phyloP scores from a whole-genome alignment of 1,284 basidiomycete genomes.

The Rhizoctonia solani region DNA sequence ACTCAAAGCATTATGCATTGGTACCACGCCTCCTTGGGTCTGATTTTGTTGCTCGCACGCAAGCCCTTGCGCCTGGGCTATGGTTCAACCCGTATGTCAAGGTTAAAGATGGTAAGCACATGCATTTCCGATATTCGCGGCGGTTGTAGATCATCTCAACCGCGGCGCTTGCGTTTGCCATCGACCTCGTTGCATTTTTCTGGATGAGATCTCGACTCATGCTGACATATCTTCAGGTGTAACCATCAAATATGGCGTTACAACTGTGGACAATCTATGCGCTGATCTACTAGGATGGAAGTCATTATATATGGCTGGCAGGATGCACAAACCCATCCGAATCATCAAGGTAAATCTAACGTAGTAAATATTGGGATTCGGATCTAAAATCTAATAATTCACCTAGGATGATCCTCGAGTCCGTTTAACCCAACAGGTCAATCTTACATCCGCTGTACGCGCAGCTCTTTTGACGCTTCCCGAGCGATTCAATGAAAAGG shows the following conservation, averaged over 20 bases:
- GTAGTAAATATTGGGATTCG: constrained; percentile 10
- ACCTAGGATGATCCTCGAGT: constrained; percentile 78
- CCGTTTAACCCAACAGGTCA: constrained; percentile 90
- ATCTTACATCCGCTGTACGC: constrained; percentile 87
- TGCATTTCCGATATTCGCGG: neutral
- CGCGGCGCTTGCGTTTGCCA: neutral
- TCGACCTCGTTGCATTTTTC: neutral
- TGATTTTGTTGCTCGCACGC: constrained; percentile 73
- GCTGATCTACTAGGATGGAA: constrained; percentile 92
- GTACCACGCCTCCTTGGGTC: constrained; percentile 82
- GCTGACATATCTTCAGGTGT: constrained; percentile 31
- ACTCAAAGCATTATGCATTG: constrained; percentile 88
- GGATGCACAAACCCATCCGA: constrained; percentile 96
- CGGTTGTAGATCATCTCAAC: neutral
- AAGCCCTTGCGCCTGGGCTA: constrained; percentile 82
- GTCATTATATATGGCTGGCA: constrained; percentile 89
- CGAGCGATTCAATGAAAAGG: constrained; percentile 68
- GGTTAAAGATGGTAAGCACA: constrained; percentile 31
- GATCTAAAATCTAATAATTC: constrained; percentile 1
- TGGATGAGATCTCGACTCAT: neutral
- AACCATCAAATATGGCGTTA: constrained; percentile 98
- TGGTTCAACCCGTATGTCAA: constrained; percentile 92
- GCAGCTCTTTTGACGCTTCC: constrained; percentile 72
- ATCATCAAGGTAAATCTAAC: constrained; percentile 61
- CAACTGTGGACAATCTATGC: constrained; percentile 87